phyloP scores from a whole-genome alignment of 495 filamentous ascomycete genomes.

The Xylaria longipes region DNA sequence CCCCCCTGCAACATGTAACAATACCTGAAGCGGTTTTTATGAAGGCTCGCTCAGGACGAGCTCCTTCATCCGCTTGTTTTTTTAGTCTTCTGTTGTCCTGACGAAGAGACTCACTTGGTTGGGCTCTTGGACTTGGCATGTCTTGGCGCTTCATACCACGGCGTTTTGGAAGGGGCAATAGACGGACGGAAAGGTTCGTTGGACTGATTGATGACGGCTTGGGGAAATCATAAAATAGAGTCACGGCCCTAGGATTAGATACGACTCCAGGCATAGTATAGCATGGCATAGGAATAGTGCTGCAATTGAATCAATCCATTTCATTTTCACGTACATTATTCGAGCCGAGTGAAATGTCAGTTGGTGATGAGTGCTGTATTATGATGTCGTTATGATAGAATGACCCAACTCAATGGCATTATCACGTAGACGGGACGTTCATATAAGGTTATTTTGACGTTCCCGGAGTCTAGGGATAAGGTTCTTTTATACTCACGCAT shows the following conservation, averaged over 20 bases:
- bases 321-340: too few relatives aligned
- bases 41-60: neutral
- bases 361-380: neutral
- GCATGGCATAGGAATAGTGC: constrained; percentile 14
- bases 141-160: constrained; percentile 21
- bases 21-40: neutral
- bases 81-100: constrained; percentile 8
- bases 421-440: neutral
- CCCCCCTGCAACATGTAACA: constrained; percentile 2
- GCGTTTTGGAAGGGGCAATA: constrained; percentile 19
- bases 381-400: neutral
- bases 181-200: constrained; percentile 10
- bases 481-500: neutral
- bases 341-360: neutral
- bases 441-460: neutral
- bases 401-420: neutral
- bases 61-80: neutral
- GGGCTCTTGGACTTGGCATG: constrained; percentile 14
- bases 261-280: constrained; percentile 16
- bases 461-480: neutral
- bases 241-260: constrained; percentile 11
- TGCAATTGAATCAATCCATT: constrained; percentile 6
- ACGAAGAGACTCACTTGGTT: constrained; percentile 5
- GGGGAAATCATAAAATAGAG: constrained; percentile 8
- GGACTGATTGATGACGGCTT: neutral